Percentiles rank a stretch among this genome's conserved stretches.
Conservation (phyloP, 331 rosid species). For the Telfairia occidentalis region DNA sequence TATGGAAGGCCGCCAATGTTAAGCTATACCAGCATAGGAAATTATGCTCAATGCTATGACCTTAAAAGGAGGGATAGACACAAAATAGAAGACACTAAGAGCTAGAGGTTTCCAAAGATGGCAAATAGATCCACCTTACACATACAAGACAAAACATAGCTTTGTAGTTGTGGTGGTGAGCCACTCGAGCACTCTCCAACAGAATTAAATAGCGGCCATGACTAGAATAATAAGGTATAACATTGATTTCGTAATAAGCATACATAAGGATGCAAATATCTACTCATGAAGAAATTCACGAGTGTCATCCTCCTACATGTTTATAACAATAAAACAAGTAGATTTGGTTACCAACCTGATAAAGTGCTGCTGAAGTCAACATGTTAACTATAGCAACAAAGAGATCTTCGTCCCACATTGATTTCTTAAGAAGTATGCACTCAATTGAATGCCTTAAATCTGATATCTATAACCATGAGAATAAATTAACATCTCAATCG, state of each 20-base stretch:
- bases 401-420: slow-evolving; percentile 58
- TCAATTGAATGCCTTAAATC: slow-evolving; percentile 48
- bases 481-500: neutral
- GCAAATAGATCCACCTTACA: no score
- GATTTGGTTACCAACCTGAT: slow-evolving; percentile 49
- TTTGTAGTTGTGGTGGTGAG: neutral
- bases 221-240: neutral
- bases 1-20: no score
- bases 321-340: slow-evolving; percentile 2
- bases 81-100: neutral
- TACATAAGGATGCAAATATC: neutral
- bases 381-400: slow-evolving; percentile 64
- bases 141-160: neutral
- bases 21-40: no score
- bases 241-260: slow-evolving; percentile 1
- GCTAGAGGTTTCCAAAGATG: neutral
- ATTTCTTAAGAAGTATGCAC: slow-evolving; percentile 51
- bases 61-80: neutral
- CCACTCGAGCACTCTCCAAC: neutral
- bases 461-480: slow-evolving; percentile 35
- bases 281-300: neutral
- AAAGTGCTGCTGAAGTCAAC: slow-evolving; percentile 63
- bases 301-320: neutral
- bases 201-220: neutral
- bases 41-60: no score